A percentile compares a stretch with the other conserved stretches of the same genome.
These are phyloP conservation scores for Posidonia oceanica DNA, from an alignment of 116 monocot species.

Conservation along the genomic window DNA sequence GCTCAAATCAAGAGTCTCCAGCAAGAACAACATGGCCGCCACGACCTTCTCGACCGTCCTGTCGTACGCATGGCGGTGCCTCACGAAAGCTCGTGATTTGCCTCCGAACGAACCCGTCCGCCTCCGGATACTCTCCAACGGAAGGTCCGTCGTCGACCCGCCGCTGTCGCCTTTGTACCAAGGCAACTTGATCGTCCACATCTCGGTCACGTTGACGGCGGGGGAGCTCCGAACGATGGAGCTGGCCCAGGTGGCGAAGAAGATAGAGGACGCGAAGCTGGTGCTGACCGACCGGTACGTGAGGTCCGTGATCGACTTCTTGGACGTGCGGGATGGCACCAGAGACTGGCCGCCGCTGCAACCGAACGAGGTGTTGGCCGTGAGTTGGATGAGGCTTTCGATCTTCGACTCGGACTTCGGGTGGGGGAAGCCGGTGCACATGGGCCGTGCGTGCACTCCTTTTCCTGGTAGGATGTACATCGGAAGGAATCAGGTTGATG, in stretches of 20 bases:
- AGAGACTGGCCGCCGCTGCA: slow-evolving; percentile 5
- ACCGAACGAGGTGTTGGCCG: slow-evolving; percentile 11
- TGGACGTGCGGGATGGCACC: slow-evolving; percentile 12
- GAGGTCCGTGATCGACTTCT: slow-evolving; percentile 27
- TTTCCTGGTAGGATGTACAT: slow-evolving; percentile 25
- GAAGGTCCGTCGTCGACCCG: slow-evolving; percentile 18
- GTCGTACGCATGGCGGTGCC: slow-evolving; percentile 33
- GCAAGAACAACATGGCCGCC: not conserved
- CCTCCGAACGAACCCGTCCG: slow-evolving; percentile 2
- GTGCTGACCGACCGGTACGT: slow-evolving; percentile 17
- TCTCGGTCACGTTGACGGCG: not conserved
- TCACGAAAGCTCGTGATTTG: slow-evolving; percentile 29
- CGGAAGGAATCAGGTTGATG: slow-evolving; percentile 14
- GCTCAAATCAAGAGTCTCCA: slow-evolving; percentile 11
- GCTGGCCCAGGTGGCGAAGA: not conserved
- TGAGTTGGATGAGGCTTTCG: slow-evolving; percentile 40
- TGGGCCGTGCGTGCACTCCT: slow-evolving; percentile 27
- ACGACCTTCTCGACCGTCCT: slow-evolving; percentile 20
- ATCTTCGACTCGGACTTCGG: slow-evolving; percentile 54
- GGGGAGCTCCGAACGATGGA: slow-evolving; percentile 13
- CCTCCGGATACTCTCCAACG: slow-evolving; percentile 13
- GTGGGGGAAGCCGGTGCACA: slow-evolving; percentile 41
- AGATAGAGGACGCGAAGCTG: slow-evolving; percentile 11
- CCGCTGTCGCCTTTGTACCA: slow-evolving; percentile 22
- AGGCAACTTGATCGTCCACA: slow-evolving; percentile 24